Evolutionary conservation across 1,139 yeast species (phyloP).

Genomic region (Pichia sorboxylosa): DNA sequence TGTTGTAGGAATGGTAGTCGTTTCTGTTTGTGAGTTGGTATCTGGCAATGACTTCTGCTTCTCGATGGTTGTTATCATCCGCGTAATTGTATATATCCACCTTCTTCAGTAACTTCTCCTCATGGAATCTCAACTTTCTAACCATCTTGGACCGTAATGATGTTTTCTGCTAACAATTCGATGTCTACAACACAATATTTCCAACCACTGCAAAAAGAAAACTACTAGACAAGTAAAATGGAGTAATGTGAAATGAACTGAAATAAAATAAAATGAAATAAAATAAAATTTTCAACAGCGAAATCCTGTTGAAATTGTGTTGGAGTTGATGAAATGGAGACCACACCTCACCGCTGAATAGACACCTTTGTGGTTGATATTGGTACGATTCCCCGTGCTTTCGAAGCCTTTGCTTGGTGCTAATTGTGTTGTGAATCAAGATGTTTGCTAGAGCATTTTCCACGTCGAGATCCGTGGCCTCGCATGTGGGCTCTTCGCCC

Average conservation of each 20-base stretch:
- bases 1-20: conserved; percentile 90
- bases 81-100: conserved; percentile 98
- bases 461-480: conserved; percentile 21
- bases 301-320: no score
- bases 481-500: conserved; percentile 55
- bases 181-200: no score
- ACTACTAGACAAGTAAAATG: background rate
- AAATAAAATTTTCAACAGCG: background rate
- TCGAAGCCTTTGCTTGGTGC: no score
- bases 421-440: no score
- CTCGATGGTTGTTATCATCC: conserved; percentile 90
- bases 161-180: no score
- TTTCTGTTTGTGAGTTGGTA: conserved; percentile 91
- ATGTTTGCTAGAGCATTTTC: no score
- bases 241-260: background rate
- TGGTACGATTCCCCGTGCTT: no score
- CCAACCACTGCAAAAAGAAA: background rate
- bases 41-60: conserved; percentile 87
- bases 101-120: conserved; percentile 84
- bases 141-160: no score
- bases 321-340: no score
- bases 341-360: no score
- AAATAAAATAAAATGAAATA: background rate
- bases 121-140: conserved; percentile 86
- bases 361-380: no score